These are phyloP conservation scores for Cytospora chrysosperma DNA, from an alignment of 2,329 filamentous ascomycete genomes.

Conservation along the genomic window DNA sequence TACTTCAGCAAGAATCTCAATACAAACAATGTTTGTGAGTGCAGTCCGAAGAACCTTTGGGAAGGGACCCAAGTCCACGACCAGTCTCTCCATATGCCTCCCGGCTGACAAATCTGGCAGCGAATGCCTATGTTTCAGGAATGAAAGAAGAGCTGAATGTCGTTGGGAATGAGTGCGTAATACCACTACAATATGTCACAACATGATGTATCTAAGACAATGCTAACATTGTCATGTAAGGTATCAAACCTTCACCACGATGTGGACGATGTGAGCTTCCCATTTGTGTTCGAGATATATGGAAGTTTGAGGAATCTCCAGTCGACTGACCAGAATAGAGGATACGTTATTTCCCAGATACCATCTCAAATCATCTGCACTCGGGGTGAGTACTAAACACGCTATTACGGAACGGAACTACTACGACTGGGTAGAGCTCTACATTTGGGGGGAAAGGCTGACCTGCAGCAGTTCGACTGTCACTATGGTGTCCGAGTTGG, in stretches of 20 bases:
- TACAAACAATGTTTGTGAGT: conserved; percentile 25
- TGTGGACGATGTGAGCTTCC: conserved; percentile 24
- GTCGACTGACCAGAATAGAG: conserved; percentile 7
- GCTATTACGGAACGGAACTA: background rate
- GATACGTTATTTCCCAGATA: conserved; percentile 25
- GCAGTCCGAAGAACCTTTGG: background rate
- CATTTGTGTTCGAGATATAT: fast-evolving
- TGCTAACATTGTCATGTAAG: background rate
- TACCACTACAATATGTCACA: no score
- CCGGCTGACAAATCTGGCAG: background rate
- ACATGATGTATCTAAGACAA: no score
- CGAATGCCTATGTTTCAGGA: conserved; percentile 26
- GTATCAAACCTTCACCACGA: conserved; percentile 20
- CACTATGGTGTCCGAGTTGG: conserved; percentile 25
- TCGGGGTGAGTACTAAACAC: conserved; percentile 10
- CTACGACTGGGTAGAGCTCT: no score
- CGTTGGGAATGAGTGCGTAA: conserved; percentile 23
- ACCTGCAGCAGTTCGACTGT: conserved; percentile 20
- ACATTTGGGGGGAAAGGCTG: background rate
- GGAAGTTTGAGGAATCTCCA: no score
- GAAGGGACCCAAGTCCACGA: background rate
- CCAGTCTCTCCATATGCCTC: background rate
- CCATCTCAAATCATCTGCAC: conserved; percentile 25
- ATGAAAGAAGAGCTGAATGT: conserved; percentile 27
- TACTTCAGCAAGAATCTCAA: conserved; percentile 31